Evolutionary conservation across 805 yeast species (phyloP).

Genomic region (Saturnispora diversa): DNA sequence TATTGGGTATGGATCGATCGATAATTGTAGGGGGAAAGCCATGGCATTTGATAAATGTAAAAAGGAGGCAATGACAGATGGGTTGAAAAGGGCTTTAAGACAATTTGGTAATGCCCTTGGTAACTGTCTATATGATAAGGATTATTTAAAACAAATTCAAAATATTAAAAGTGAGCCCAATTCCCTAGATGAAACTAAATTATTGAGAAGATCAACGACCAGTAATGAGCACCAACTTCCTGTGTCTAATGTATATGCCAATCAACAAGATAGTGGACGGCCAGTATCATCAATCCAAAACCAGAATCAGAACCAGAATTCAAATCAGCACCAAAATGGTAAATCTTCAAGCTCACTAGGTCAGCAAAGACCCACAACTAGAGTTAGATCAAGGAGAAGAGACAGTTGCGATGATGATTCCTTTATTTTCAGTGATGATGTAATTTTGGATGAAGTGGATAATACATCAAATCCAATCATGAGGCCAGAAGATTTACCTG

Average conservation of each 20-base stretch:
- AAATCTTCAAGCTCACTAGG: no score
- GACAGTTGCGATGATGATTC: slow-evolving; percentile 38
- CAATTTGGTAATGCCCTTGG: slow-evolving; percentile 77
- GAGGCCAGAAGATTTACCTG: slow-evolving; percentile 13
- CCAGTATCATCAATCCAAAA: background rate
- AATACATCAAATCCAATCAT: slow-evolving; percentile 8
- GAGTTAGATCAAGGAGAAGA: background rate
- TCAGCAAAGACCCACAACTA: background rate
- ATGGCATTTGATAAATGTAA: slow-evolving; percentile 74
- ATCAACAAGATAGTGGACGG: background rate
- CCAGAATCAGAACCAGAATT: slow-evolving; percentile 1
- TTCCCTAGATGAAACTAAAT: slow-evolving; percentile 25
- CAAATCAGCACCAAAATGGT: no score
- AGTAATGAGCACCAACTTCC: background rate
- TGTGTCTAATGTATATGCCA: background rate
- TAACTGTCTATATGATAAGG: slow-evolving; percentile 75
- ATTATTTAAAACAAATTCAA: slow-evolving; percentile 45
- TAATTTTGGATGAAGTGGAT: slow-evolving; percentile 19
- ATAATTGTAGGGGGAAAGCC: slow-evolving; percentile 60
- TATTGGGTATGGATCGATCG: slow-evolving; percentile 67
- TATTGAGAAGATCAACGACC: slow-evolving; percentile 22
- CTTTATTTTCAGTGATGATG: slow-evolving; percentile 42
- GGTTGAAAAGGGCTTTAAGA: slow-evolving; percentile 66
- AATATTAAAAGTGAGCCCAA: slow-evolving; percentile 32
- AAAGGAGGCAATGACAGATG: slow-evolving; percentile 83